These are phyloP conservation scores for Collybia sordida DNA, from an alignment of 768 basidiomycete genomes.

Conservation along the genomic window DNA sequence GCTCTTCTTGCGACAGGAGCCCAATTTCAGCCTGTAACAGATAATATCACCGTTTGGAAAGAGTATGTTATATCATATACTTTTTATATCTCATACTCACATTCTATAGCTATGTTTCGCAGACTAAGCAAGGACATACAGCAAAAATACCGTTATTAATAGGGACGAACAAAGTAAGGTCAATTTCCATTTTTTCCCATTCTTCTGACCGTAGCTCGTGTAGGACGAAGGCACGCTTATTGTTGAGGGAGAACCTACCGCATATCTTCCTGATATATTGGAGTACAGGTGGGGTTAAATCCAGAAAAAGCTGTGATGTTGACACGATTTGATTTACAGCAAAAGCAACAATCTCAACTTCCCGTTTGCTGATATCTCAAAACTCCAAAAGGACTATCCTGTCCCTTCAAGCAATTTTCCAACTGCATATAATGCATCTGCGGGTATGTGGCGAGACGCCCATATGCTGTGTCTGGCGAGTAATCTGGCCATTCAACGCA, in stretches of 20 bases:
- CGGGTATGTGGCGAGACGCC: constrained; percentile 33
- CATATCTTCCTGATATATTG: constrained; percentile 28
- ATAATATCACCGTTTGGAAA: constrained; percentile 32
- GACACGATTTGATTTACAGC: constrained; percentile 8
- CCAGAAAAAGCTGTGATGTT: neutral
- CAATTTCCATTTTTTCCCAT: neutral
- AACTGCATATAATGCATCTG: constrained; percentile 31
- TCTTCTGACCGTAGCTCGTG: neutral
- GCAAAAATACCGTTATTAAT: constrained; percentile 28
- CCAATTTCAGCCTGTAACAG: constrained; percentile 33
- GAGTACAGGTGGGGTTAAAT: constrained; percentile 19
- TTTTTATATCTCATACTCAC: neutral
- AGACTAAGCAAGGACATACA: constrained; percentile 26
- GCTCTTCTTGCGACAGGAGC: constrained; percentile 25
- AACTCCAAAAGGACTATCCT: constrained; percentile 22
- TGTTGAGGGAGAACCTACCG: constrained; percentile 31
- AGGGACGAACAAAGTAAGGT: constrained; percentile 28
- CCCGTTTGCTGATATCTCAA: constrained; percentile 23
- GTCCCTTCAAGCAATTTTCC: constrained; percentile 27
- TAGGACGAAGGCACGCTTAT: constrained; percentile 33
- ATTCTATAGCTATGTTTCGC: constrained; percentile 22
- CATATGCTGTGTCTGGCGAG: constrained; percentile 32
- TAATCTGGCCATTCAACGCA: constrained; percentile 25
- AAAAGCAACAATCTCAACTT: constrained; percentile 34
- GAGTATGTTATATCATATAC: constrained; percentile 17